Percentiles rank a stretch among this genome's conserved stretches.
These are phyloP conservation scores for Rhizophora mangle DNA, from an alignment of 345 rosid genomes.

Conservation along the genomic window DNA sequence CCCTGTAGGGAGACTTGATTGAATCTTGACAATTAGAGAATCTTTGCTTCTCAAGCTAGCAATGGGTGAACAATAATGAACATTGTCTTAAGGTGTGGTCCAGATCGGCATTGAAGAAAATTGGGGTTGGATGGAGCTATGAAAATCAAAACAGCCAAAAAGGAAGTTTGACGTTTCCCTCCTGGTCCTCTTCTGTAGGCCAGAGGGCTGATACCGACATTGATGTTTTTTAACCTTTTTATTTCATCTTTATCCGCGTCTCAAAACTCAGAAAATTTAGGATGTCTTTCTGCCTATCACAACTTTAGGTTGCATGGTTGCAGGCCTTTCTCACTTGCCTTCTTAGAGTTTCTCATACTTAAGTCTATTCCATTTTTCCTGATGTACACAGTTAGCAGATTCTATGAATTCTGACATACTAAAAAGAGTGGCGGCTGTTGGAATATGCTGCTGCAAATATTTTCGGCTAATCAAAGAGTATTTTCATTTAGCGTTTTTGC, in stretches of 20 bases:
- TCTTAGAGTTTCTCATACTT: neutral
- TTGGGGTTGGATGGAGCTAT: conserved; percentile 2
- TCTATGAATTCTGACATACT: neutral
- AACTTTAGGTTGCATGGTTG: neutral
- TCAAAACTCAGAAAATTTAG: neutral
- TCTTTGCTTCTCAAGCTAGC: conserved; percentile 6
- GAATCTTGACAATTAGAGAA: conserved; percentile 15
- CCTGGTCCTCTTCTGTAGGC: neutral
- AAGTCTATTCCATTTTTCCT: neutral
- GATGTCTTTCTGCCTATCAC: neutral
- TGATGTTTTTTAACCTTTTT: neutral
- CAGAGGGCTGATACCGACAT: conserved; percentile 24
- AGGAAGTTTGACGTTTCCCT: conserved; percentile 11
- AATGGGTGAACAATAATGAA: conserved; percentile 15
- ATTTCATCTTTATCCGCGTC: neutral
- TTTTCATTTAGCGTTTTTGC: neutral
- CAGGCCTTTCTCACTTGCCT: conserved; percentile 18
- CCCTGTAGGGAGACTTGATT: conserved; percentile 1
- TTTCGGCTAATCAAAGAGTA: neutral
- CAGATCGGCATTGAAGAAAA: neutral
- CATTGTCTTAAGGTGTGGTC: conserved; percentile 31
- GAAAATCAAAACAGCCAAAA: conserved; percentile 4
- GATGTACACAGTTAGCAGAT: neutral
- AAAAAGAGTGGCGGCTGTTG: neutral
- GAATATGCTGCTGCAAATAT: neutral